Evolutionary conservation across 1,139 yeast genomes (phyloP), one percentile per base, ranked within the genome.

Genomic region (Taiozyma sp.): DNA sequence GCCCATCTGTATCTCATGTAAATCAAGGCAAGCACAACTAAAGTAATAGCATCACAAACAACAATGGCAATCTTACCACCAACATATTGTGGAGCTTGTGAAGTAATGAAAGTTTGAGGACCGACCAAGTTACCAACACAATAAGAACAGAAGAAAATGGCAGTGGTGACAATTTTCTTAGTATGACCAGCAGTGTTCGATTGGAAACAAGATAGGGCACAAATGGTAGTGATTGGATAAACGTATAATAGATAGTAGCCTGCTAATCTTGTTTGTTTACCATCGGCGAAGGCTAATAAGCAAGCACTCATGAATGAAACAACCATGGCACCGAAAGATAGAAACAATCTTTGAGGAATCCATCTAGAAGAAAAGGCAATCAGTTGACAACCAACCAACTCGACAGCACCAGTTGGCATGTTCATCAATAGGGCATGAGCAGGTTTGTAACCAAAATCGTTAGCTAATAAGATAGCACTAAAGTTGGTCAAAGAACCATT

Each of bases 281-380:
- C 54, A 14, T 59, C 52, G 34, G 76, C 73, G 63, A 78, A 81
- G 0, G 80, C 83, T 46, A 81, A 64, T 72, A 81, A 62, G 59
- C 80, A 73, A 48, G 72, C 65, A 4, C 76, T 75, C 2, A 51
- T 16, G 9, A 48, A 36, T 8, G 50, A 44, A 29, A 50, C 29
- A 30, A 70, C 61, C 24, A 74, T 55, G 28, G 70, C 65, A n/a
- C 78, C 46, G 4, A 61, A 57, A 42, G 72, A 71, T 7, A 75
- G 70, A 24, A 72, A 51, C 13, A 40, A 45, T 47, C 52, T 47
- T 38, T 47, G 44, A 8, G 46, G 40, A 13, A 50, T 41, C n/a
- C 46, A 42, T 22, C 34, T 43, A 12, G 44, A 24, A 4, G 32
- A 13, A 30, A 48, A 4, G 12, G 40, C 36, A 69, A 58, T 52